phyloP scores from a whole-genome alignment of 2,329 filamentous ascomycete species.

The Fusarium multiceps region DNA sequence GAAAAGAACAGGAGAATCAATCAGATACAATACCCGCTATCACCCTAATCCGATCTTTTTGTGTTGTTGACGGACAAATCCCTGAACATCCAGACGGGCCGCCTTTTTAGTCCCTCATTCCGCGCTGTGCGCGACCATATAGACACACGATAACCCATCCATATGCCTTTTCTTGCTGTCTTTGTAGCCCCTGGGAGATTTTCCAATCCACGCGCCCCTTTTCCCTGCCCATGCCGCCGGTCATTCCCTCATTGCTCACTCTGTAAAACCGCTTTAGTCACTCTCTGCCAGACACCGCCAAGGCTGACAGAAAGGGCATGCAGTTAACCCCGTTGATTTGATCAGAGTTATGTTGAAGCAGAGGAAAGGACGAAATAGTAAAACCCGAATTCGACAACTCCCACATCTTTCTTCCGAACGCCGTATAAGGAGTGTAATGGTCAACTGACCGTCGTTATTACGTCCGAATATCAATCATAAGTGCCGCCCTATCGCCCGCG shows the following conservation, averaged over 20 bases:
- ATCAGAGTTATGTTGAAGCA: slow-evolving; percentile 24
- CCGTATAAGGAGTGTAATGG: slow-evolving; percentile 55
- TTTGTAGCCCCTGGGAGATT: slow-evolving; percentile 45
- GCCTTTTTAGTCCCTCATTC: slow-evolving; percentile 17
- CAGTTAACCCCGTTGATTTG: slow-evolving; percentile 2
- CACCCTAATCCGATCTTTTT: slow-evolving; percentile 25
- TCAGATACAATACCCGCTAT: slow-evolving; percentile 36
- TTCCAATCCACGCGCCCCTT: slow-evolving; percentile 41
- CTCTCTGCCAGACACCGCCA: slow-evolving; percentile 2
- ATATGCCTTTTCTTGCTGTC: slow-evolving; percentile 36
- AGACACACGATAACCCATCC: slow-evolving; percentile 33
- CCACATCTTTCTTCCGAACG: slow-evolving; percentile 49
- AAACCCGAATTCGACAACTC: slow-evolving; percentile 43
- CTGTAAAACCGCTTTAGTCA: slow-evolving; percentile 6
- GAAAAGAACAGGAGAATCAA: slow-evolving; percentile 29
- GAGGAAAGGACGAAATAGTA: slow-evolving; percentile 24
- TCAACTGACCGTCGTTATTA: slow-evolving; percentile 54
- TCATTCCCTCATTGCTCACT: slow-evolving; percentile 11
- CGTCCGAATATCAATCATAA: slow-evolving; percentile 48
- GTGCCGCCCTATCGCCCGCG: slow-evolving; percentile 39
- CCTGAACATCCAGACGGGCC: slow-evolving; percentile 37
- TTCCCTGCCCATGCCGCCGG: slow-evolving; percentile 4
- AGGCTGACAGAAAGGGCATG: neutral
- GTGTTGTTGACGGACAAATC: slow-evolving; percentile 36
- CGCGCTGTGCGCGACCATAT: slow-evolving; percentile 16